Base-by-base conservation (phyloP, 805 yeast genomes). In the Ogataea corticis region DNA sequence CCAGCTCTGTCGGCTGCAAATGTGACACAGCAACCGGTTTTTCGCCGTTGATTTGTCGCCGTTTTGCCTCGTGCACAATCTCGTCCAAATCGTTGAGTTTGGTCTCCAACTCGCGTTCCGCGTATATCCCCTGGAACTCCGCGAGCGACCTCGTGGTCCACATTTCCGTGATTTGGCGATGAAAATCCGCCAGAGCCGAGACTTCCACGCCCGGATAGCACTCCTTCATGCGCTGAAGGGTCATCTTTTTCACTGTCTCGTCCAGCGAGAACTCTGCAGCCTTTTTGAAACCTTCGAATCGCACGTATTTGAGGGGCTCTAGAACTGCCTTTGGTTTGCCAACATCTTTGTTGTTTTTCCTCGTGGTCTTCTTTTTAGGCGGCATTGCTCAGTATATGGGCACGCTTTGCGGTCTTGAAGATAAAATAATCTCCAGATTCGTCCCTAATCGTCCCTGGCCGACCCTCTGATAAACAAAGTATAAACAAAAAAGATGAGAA, bases 1-100 rank as follows among this genome's bases (percentile, higher is more conserved):
- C 50, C 1, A 65, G 42, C 33, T 63, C 60, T 12, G 41, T 46
- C 0, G 68, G 65, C 14, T 39, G 47, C 37, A 51, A 48, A 4
- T 56, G 43, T 31, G 54, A 45, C 1, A 59, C 39, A 9, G 47
- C 44, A 19, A 55, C 29, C 1, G 53, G 41, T 12, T 44, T 25
- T 3, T 56, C 53, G 4, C 35, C 42, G 18, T 50, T 48, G 3
- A 42, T 23, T 19, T 49, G 42, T 5, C 51, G 45, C 17, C 37
- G 40, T 37, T 48, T 41, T 23, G 81, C 80, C 11, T 59, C 62
- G 25, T 65, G 62, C 12, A 79, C 68, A 14, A 79, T 61, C 44
- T 71, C 73, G 55, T 79, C 84, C 38, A 79, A 60, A 41, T 70
- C 71, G 50, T 77, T 62, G 39, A 79, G 61, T 44, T 72, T 76